Conservation (phyloP, 257 asterid species). For the Petunia secreta region DNA sequence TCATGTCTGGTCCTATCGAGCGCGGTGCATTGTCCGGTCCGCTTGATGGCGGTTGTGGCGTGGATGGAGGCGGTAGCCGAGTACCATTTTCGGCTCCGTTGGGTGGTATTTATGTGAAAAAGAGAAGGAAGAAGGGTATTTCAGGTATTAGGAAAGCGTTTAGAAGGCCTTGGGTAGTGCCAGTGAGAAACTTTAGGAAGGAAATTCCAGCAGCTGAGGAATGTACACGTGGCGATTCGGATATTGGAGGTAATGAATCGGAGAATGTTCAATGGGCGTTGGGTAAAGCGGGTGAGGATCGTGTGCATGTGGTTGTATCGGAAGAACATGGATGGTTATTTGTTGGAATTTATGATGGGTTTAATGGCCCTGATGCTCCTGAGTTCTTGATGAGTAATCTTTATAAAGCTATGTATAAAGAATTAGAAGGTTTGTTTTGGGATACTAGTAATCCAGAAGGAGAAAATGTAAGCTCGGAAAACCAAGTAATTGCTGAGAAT, state of each 20-base stretch:
- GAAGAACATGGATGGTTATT: conserved; percentile 97
- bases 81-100: conserved; percentile 93
- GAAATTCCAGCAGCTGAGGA: conserved; percentile 42
- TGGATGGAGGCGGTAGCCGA: conserved; percentile 31
- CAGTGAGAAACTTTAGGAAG: conserved; percentile 74
- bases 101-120: conserved; percentile 71
- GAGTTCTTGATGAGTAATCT: conserved; percentile 91
- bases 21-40: conserved; percentile 94
- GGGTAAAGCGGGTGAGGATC: conserved; percentile 97
- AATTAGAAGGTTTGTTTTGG: conserved; percentile 97
- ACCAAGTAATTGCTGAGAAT: conserved; percentile 36
- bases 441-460: conserved; percentile 45
- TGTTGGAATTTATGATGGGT: conserved; percentile 96
- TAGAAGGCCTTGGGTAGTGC: conserved; percentile 69
- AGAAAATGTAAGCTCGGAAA: conserved; percentile 46
- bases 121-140: conserved; percentile 75
- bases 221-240: conserved; percentile 47
- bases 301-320: conserved; percentile 95
- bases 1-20: conserved; percentile 97
- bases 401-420: conserved; percentile 81
- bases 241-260: conserved; percentile 44
- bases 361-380: conserved; percentile 97
- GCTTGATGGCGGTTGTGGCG: conserved; percentile 48
- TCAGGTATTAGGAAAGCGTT: conserved; percentile 77
- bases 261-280: conserved; percentile 90